Conservation (phyloP, 2,329 filamentous ascomycete genomes). For the Phaeosphaeria sp. region DNA sequence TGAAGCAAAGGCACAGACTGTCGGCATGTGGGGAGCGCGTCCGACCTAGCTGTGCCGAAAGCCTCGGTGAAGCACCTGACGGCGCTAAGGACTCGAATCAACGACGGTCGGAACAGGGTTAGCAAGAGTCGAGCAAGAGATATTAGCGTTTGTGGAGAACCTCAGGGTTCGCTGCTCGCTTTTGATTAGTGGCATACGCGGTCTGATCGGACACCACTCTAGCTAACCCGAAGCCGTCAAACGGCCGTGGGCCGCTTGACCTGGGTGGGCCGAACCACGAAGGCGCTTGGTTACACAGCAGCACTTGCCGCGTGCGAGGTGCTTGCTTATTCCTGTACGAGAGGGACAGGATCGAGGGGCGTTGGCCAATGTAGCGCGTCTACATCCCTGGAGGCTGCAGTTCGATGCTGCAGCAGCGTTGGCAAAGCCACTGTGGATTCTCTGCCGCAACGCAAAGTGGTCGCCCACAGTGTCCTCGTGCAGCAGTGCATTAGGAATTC, state of each 20-base stretch:
- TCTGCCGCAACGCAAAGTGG: slow-evolving; percentile 30
- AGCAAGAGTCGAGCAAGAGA: slow-evolving; percentile 14
- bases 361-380: slow-evolving; percentile 28
- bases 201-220: background rate
- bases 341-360: slow-evolving; percentile 3
- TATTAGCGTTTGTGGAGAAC: slow-evolving; percentile 26
- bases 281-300: slow-evolving; percentile 15
- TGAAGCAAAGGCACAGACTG: background rate
- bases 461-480: slow-evolving; percentile 29
- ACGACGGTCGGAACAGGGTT: slow-evolving; percentile 6
- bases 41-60: background rate
- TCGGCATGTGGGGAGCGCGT: slow-evolving; percentile 1
- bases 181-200: slow-evolving; percentile 1
- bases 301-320: slow-evolving; percentile 14
- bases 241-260: slow-evolving; percentile 10
- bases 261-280: slow-evolving; percentile 2
- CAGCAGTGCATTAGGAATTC: slow-evolving; percentile 24
- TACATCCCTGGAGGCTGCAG: slow-evolving; percentile 23
- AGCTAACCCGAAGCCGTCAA: slow-evolving; percentile 9
- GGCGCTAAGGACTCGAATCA: slow-evolving; percentile 1
- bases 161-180: slow-evolving; percentile 6
- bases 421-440: slow-evolving; percentile 31
- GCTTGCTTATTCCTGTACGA: slow-evolving; percentile 9
- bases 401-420: slow-evolving; percentile 9
- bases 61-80: slow-evolving; percentile 6